These are phyloP conservation scores for Microcyclosporella mali DNA, from an alignment of 2,329 filamentous ascomycete genomes.

Conservation along the genomic window DNA sequence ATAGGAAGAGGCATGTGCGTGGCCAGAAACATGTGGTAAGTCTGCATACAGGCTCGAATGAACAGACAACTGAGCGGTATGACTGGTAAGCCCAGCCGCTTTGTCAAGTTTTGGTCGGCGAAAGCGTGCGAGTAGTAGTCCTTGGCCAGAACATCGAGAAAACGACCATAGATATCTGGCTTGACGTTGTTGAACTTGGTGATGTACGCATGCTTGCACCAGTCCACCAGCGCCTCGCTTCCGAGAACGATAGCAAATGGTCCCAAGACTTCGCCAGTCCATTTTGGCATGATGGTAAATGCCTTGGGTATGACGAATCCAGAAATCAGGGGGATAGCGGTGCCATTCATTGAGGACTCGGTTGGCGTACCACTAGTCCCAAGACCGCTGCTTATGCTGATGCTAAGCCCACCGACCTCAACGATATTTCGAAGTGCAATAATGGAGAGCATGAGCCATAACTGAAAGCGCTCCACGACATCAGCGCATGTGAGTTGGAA, in stretches of 20 bases:
- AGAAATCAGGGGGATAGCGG: conserved; percentile 44
- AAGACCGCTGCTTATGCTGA: conserved; percentile 29
- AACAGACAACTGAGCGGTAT: conserved; percentile 92
- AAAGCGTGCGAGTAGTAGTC: conserved; percentile 98
- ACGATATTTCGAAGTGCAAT: conserved; percentile 95
- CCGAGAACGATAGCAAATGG: conserved; percentile 92
- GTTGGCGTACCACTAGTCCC: conserved; percentile 19
- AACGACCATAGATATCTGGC: conserved; percentile 79
- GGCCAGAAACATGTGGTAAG: conserved; percentile 95
- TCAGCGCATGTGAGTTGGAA: conserved; percentile 97
- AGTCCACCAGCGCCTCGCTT: conserved; percentile 94
- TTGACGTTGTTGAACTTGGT: conserved; percentile 98
- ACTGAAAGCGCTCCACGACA: conserved; percentile 91
- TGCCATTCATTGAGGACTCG: conserved; percentile 37
- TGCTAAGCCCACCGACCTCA: conserved; percentile 79
- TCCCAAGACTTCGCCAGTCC: conserved; percentile 82
- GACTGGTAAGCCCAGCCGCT: conserved; percentile 81
- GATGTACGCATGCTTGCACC: conserved; percentile 95
- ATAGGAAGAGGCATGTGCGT: conserved; percentile 74
- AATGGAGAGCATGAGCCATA: conserved; percentile 95
- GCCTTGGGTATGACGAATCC: conserved; percentile 79
- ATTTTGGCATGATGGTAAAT: conserved; percentile 82
- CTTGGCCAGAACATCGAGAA: conserved; percentile 89
- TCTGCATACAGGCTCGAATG: conserved; percentile 88
- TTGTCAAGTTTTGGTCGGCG: conserved; percentile 79